These are phyloP conservation scores for Teratosphaeria pseudoeucalypti DNA, from an alignment of 2,329 filamentous ascomycete species.

Conservation along the genomic window DNA sequence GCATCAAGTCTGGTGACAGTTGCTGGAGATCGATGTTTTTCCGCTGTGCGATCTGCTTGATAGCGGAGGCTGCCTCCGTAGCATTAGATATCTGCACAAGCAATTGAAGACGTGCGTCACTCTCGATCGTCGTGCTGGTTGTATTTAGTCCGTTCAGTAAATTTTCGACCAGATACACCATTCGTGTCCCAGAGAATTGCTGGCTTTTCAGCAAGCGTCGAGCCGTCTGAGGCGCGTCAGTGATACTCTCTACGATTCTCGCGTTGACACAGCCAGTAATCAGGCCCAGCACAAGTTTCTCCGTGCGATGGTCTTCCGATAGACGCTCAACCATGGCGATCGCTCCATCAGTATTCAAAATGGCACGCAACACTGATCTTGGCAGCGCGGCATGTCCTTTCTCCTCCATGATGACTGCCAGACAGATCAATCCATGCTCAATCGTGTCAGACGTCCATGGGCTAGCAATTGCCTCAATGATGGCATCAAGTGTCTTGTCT, in stretches of 20 bases:
- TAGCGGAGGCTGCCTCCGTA: not conserved
- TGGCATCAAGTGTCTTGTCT: constrained; percentile 67
- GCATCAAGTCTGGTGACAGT: not conserved
- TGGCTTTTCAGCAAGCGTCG: not conserved
- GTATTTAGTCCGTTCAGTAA: not conserved
- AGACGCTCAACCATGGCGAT: not conserved
- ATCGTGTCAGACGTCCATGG: constrained; percentile 68
- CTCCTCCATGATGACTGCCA: constrained; percentile 74
- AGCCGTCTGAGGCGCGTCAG: not conserved
- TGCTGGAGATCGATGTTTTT: not conserved
- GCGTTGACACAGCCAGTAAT: not conserved
- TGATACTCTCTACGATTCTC: not conserved
- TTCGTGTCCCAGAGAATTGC: not conserved
- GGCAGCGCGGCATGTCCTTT: constrained; percentile 61
- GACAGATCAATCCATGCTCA: constrained; percentile 63
- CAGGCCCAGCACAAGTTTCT: constrained; percentile 15
- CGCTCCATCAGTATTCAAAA: constrained; percentile 51
- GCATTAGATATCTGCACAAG: not conserved
- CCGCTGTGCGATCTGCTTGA: not conserved
- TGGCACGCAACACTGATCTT: constrained; percentile 55
- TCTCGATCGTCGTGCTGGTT: not conserved
- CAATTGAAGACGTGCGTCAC: not conserved
- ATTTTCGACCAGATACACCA: not conserved
- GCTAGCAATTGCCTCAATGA: constrained; percentile 79
- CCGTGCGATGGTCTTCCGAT: constrained; percentile 3